Conservation (phyloP, 225 moss, liverwort and hornwort genomes). For the Lunularia cruciata region DNA sequence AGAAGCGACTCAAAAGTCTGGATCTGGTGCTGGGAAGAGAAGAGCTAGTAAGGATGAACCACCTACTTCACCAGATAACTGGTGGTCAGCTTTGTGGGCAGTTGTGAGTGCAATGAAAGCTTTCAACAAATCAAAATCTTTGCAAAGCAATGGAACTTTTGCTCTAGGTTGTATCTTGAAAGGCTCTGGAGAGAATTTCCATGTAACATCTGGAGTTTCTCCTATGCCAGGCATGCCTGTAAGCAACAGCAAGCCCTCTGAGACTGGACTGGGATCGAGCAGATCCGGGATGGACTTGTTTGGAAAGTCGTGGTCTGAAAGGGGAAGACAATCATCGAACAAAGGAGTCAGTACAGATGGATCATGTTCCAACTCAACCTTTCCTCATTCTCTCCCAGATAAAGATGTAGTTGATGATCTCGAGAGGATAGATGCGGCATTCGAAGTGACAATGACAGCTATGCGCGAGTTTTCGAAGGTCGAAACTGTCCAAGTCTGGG, state of each 20-base stretch:
- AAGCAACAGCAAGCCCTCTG: constrained; percentile 20
- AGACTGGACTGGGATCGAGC: constrained; percentile 1
- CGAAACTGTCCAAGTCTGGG: constrained; percentile 23
- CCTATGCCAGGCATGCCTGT: constrained; percentile 21
- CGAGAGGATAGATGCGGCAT: constrained; percentile 17
- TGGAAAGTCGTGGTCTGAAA: not conserved
- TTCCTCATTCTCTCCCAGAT: not conserved
- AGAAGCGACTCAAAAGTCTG: not conserved
- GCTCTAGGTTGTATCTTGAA: constrained; percentile 21
- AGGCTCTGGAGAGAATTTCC: constrained; percentile 18
- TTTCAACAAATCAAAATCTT: constrained; percentile 19
- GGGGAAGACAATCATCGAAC: not conserved
- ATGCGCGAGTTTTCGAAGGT: constrained; percentile 23
- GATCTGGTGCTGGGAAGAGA: not conserved
- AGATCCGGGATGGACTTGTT: not conserved
- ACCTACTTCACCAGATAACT: constrained; percentile 20
- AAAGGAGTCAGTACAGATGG: not conserved
- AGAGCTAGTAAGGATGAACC: constrained; percentile 17
- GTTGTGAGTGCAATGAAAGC: constrained; percentile 23
- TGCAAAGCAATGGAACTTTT: constrained; percentile 22
- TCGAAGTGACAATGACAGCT: constrained; percentile 24
- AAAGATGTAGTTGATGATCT: constrained; percentile 23
- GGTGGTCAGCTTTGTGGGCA: constrained; percentile 23
- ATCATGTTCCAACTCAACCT: not conserved
- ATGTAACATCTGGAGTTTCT: constrained; percentile 15